Conservation (phyloP, 805 yeast genomes). For the Kodamaea kakaduensis region DNA sequence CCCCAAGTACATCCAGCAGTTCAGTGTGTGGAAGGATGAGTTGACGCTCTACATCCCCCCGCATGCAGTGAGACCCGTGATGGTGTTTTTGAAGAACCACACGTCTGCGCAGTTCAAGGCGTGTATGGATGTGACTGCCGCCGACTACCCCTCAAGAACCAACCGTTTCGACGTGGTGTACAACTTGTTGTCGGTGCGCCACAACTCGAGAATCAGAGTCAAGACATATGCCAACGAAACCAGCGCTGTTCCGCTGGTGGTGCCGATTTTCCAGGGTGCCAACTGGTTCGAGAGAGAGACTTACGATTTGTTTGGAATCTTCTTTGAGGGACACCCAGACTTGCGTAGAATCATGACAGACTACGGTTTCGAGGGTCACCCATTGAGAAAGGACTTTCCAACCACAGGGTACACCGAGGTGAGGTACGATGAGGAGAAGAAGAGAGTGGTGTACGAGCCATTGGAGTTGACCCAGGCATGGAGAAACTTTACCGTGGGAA, state of each 20-base stretch:
- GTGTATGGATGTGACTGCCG: conserved; percentile 80
- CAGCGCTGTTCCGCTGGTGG: conserved; percentile 73
- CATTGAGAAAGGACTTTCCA: conserved; percentile 89
- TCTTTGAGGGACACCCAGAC: conserved; percentile 87
- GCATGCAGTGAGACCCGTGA: conserved; percentile 64
- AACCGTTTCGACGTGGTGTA: conserved; percentile 87
- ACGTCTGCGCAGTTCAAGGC: conserved; percentile 77
- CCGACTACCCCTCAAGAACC: conserved; percentile 77
- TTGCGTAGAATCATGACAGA: conserved; percentile 86
- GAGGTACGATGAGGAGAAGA: conserved; percentile 85
- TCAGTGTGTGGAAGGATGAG: conserved; percentile 89
- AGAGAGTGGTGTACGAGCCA: conserved; percentile 86
- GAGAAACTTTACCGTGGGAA: conserved; percentile 85
- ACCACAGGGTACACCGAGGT: conserved; percentile 89
- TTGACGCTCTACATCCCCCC: conserved; percentile 74
- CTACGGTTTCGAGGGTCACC: conserved; percentile 90
- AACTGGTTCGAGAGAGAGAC: conserved; percentile 92
- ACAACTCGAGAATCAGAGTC: conserved; percentile 82
- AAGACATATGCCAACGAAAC: conserved; percentile 86
- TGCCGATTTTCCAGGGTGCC: conserved; percentile 71
- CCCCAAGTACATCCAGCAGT: conserved; percentile 81
- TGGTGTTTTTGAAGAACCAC: conserved; percentile 69
- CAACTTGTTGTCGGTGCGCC: conserved; percentile 74
- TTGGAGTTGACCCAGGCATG: conserved; percentile 88
- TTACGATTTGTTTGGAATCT: conserved; percentile 81